A percentile compares a stretch with the other conserved stretches of the same genome.
Conservation (phyloP, 257 asterid genomes). For the Ilex aquifolium region DNA sequence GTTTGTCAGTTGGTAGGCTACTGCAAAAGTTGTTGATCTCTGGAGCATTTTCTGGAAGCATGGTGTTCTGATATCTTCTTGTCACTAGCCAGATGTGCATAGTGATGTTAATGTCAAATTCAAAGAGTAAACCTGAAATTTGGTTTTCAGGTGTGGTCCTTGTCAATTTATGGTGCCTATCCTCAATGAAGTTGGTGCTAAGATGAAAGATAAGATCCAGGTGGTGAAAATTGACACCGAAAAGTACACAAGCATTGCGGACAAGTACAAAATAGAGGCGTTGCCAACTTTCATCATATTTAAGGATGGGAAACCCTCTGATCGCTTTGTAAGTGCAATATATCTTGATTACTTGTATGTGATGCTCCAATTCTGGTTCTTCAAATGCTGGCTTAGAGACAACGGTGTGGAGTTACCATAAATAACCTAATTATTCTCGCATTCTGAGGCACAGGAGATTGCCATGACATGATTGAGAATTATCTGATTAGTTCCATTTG, state of each 20-base stretch:
- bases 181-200: conserved; percentile 62
- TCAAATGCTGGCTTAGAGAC: no score
- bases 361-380: no score
- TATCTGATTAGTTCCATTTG: no score
- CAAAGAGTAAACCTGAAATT: conserved; percentile 1
- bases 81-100: neutral
- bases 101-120: neutral
- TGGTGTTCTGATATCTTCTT: neutral
- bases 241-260: conserved; percentile 74
- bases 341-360: no score
- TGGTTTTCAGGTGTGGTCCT: conserved; percentile 87
- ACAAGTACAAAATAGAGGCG: conserved; percentile 76
- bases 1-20: neutral
- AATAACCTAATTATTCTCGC: no score
- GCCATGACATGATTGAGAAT: no score
- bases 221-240: conserved; percentile 91
- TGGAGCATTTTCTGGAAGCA: neutral
- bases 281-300: conserved; percentile 89
- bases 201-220: conserved; percentile 66
- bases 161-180: conserved; percentile 95
- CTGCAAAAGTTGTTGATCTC: neutral
- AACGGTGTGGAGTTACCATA: no score
- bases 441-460: no score
- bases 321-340: conserved; percentile 75
- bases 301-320: conserved; percentile 73